Evolutionary conservation across 208 protist species (phyloP).

Genomic region (Trypanosoma cruzi): DNA sequence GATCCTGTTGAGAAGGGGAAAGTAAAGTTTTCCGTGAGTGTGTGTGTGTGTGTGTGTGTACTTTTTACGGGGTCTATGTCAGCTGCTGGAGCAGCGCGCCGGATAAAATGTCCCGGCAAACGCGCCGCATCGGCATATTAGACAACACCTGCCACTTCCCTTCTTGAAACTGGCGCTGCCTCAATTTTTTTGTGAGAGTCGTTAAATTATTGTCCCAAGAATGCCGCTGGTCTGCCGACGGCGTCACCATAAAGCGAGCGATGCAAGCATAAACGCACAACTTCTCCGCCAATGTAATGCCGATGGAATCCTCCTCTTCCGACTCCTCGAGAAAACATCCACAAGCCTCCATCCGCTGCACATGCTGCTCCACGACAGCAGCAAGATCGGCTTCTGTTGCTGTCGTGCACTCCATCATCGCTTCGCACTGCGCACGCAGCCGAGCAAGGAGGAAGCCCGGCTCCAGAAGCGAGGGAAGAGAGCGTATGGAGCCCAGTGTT

Average conservation of each 20-base stretch:
- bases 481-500: slow-evolving; percentile 3
- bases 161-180: slow-evolving; percentile 25
- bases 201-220: slow-evolving; percentile 11
- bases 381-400: slow-evolving; percentile 17
- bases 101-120: slow-evolving; percentile 26
- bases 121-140: slow-evolving; percentile 17
- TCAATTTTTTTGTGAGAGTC: slow-evolving; percentile 8
- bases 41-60: not conserved
- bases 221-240: not conserved
- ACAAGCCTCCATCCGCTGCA: slow-evolving; percentile 20
- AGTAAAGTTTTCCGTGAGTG: not conserved
- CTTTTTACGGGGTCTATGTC: not conserved
- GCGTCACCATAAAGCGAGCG: slow-evolving; percentile 2
- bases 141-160: slow-evolving; percentile 25
- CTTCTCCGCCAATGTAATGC: slow-evolving; percentile 24
- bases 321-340: slow-evolving; percentile 27
- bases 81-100: slow-evolving; percentile 17
- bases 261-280: slow-evolving; percentile 26
- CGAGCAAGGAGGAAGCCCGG: slow-evolving; percentile 19
- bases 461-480: slow-evolving; percentile 16
- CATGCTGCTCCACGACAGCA: slow-evolving; percentile 13
- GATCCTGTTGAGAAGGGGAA: not conserved
- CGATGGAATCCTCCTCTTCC: slow-evolving; percentile 24
- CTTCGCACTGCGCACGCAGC: slow-evolving; percentile 22
- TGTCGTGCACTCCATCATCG: slow-evolving; percentile 8